Evolutionary conservation across 331 rosid genomes (phyloP).

Genomic region (Cydonia oblonga): DNA sequence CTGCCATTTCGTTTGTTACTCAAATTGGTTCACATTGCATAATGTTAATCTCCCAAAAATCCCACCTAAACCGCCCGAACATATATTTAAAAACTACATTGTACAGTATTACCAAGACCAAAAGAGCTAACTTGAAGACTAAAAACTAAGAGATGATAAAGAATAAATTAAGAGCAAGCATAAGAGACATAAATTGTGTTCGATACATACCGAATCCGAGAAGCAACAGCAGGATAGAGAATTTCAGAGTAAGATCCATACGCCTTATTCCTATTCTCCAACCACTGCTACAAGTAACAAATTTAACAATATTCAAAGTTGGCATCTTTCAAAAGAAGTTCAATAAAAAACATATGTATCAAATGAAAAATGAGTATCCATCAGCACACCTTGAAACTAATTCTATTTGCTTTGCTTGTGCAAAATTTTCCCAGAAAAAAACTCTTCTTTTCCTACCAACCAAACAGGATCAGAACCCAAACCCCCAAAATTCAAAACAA

Average conservation of each 20-base stretch:
- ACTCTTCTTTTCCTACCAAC: neutral
- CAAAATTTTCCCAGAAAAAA: neutral
- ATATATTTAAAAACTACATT: neutral
- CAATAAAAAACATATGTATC: neutral
- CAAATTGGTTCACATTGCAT: neutral
- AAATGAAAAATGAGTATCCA: neutral
- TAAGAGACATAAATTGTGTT: neutral
- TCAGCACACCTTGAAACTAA: neutral
- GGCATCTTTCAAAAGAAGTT: neutral
- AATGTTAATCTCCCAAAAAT: neutral
- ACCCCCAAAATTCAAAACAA: constrained; percentile 3
- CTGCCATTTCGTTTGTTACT: neutral
- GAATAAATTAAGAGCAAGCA: neutral
- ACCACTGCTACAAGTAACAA: constrained; percentile 3
- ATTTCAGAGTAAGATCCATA: constrained; percentile 61
- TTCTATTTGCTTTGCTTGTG: neutral
- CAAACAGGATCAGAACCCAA: neutral
- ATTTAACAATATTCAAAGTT: neutral
- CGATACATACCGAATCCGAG: constrained; percentile 46
- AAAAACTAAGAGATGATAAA: neutral
- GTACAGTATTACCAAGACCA: neutral
- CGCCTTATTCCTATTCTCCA: constrained; percentile 37
- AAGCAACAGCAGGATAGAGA: constrained; percentile 37
- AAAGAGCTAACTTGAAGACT: neutral
- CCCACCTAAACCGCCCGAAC: neutral